These are phyloP conservation scores for Pseudofabraea citricarpa DNA, from an alignment of 2,329 filamentous ascomycete species.

Conservation along the genomic window DNA sequence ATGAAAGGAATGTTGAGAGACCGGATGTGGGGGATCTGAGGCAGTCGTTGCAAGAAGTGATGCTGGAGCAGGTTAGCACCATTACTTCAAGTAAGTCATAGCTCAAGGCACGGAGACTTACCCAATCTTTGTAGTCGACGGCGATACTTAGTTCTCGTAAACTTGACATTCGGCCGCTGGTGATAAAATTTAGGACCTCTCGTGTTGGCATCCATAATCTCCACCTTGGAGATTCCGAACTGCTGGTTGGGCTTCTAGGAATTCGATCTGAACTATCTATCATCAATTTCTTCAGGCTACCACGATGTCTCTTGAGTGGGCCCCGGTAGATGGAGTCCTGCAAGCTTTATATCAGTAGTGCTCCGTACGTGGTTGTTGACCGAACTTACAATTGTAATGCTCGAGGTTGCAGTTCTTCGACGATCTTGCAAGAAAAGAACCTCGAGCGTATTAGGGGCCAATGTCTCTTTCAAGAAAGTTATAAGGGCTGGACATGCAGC, in stretches of 20 bases:
- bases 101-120: slow-evolving; percentile 38
- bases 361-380: background rate
- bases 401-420: slow-evolving; percentile 42
- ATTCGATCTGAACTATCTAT: slow-evolving; percentile 64
- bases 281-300: slow-evolving; percentile 67
- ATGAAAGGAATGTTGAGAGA: slow-evolving; percentile 68
- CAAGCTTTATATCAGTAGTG: slow-evolving; percentile 3
- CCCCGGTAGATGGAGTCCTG: slow-evolving; percentile 64
- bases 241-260: slow-evolving; percentile 29
- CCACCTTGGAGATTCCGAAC: slow-evolving; percentile 45
- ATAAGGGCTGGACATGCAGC: slow-evolving; percentile 64
- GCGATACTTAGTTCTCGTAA: slow-evolving; percentile 68
- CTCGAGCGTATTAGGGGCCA: slow-evolving; percentile 76
- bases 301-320: slow-evolving; percentile 64
- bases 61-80: slow-evolving; percentile 48
- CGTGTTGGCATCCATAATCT: slow-evolving; percentile 66
- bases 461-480: slow-evolving; percentile 69
- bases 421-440: slow-evolving; percentile 71
- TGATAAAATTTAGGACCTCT: slow-evolving; percentile 68
- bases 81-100: too few species aligned
- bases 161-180: slow-evolving; percentile 68
- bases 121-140: slow-evolving; percentile 75
- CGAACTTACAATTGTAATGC: slow-evolving; percentile 48
- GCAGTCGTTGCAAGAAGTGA: slow-evolving; percentile 71
- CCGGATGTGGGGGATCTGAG: slow-evolving; percentile 63